These are phyloP conservation scores for Xylariaceae sp. DNA, from an alignment of 2,329 filamentous ascomycete genomes.

Conservation along the genomic window DNA sequence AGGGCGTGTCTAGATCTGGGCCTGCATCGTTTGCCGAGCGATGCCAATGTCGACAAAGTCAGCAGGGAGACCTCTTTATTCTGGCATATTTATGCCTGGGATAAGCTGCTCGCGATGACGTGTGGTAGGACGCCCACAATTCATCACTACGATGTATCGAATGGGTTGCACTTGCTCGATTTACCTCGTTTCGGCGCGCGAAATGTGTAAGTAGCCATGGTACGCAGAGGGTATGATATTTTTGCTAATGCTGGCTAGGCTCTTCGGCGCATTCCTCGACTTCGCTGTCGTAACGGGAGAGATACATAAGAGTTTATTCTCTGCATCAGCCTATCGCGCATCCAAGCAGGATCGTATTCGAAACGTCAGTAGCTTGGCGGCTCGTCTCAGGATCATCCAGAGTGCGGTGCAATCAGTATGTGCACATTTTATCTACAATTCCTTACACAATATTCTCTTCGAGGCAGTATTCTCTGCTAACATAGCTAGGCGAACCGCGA, in stretches of 20 bases:
- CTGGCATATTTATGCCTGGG: slow-evolving; percentile 28
- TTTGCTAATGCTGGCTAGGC: slow-evolving; percentile 9
- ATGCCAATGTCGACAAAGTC: neutral
- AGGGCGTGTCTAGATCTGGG: slow-evolving; percentile 26
- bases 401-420: slow-evolving; percentile 18
- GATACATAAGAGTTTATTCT: slow-evolving; percentile 24
- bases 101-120: slow-evolving; percentile 29
- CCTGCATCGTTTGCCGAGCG: slow-evolving; percentile 22
- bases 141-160: slow-evolving; percentile 28
- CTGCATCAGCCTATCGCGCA: slow-evolving; percentile 19
- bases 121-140: slow-evolving; percentile 25
- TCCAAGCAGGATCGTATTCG: slow-evolving; percentile 19
- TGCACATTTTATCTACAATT: neutral
- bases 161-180: slow-evolving; percentile 4
- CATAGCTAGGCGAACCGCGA: slow-evolving; percentile 2
- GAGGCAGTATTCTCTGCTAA: neutral
- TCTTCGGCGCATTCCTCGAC: slow-evolving; percentile 21
- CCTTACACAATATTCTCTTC: neutral
- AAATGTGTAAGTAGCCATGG: slow-evolving; percentile 7
- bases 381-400: slow-evolving; percentile 14
- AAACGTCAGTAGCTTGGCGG: slow-evolving; percentile 18
- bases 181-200: neutral
- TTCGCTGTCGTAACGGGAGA: slow-evolving; percentile 23
- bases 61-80: slow-evolving; percentile 19
- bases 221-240: neutral